Conservation (phyloP, 2,329 filamentous ascomycete species). For the Pseudogymnoascus sp. region DNA sequence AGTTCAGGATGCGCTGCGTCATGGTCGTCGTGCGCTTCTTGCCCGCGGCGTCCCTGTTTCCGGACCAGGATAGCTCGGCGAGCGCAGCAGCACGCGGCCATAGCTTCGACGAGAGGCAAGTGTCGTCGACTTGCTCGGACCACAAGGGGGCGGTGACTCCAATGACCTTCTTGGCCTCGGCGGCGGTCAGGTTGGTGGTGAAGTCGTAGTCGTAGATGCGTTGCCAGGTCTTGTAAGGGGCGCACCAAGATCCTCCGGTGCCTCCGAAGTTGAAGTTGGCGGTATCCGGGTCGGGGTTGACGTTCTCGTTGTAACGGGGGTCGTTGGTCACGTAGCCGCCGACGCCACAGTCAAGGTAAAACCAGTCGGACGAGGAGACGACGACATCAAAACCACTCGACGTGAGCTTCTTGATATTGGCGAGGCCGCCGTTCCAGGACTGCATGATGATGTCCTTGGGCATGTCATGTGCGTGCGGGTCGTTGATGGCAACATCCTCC, state of each 20-base stretch:
- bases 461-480: conserved; percentile 44
- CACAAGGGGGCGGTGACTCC: conserved; percentile 79
- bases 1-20: conserved; percentile 52
- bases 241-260: conserved; percentile 74
- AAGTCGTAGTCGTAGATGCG: conserved; percentile 76
- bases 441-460: conserved; percentile 69
- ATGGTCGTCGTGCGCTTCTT: conserved; percentile 56
- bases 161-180: conserved; percentile 59
- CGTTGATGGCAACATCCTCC: conserved; percentile 75
- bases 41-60: conserved; percentile 55
- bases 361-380: conserved; percentile 67
- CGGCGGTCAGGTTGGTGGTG: conserved; percentile 51
- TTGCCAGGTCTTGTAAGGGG: conserved; percentile 72
- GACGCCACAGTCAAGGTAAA: conserved; percentile 76
- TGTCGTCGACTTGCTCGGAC: conserved; percentile 67
- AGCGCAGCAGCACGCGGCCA: conserved; percentile 71
- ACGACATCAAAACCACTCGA: conserved; percentile 62
- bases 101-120: conserved; percentile 65
- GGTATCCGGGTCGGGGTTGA: conserved; percentile 56
- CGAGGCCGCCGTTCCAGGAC: conserved; percentile 61
- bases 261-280: conserved; percentile 45
- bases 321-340: conserved; percentile 66
- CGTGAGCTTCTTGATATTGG: conserved; percentile 54
- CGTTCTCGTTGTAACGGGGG: conserved; percentile 47
- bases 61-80: conserved; percentile 73